These are phyloP conservation scores for Cichorium intybus DNA, from an alignment of 140 eudicot genomes.

Conservation along the genomic window DNA sequence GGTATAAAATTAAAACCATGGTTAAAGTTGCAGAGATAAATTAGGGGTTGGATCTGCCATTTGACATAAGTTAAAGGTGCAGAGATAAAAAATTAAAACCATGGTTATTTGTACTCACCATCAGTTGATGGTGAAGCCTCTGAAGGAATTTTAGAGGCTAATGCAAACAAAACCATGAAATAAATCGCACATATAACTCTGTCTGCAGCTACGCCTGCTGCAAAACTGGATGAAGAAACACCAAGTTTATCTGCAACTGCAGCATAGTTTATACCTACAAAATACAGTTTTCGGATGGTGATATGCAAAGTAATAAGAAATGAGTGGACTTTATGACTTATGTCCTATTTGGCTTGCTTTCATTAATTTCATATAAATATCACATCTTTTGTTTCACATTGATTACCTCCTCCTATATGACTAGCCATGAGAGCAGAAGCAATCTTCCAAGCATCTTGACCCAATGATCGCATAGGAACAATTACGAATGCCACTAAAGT, in stretches of 20 bases:
- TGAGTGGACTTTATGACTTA: too few species aligned
- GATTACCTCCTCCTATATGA: constrained; percentile 91
- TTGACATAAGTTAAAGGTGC: constrained; percentile 13
- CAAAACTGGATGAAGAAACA: constrained; percentile 66
- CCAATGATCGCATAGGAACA: constrained; percentile 92
- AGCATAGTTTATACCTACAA: constrained; percentile 75
- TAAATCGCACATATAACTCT: constrained; percentile 79
- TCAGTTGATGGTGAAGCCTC: constrained; percentile 39
- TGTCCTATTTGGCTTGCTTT: too few species aligned
- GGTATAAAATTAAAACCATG: too few species aligned
- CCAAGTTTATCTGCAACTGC: constrained; percentile 79
- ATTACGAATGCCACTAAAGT: constrained; percentile 63
- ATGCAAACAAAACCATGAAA: constrained; percentile 61
- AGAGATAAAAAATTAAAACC: neutral
- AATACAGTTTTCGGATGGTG: too few species aligned
- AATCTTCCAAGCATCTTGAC: constrained; percentile 85
- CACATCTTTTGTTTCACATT: neutral
- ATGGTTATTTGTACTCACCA: constrained; percentile 28
- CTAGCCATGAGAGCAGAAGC: constrained; percentile 95
- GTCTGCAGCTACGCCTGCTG: constrained; percentile 97
- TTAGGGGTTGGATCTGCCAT: constrained; percentile 41
- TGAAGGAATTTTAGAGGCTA: constrained; percentile 73
- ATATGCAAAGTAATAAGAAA: too few species aligned
- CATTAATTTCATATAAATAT: neutral
- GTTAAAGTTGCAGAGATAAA: too few species aligned